Evolutionary conservation across 495 filamentous ascomycete species (phyloP), one percentile per base, ranked within the genome.

Genomic region (Hamigera avellanea): DNA sequence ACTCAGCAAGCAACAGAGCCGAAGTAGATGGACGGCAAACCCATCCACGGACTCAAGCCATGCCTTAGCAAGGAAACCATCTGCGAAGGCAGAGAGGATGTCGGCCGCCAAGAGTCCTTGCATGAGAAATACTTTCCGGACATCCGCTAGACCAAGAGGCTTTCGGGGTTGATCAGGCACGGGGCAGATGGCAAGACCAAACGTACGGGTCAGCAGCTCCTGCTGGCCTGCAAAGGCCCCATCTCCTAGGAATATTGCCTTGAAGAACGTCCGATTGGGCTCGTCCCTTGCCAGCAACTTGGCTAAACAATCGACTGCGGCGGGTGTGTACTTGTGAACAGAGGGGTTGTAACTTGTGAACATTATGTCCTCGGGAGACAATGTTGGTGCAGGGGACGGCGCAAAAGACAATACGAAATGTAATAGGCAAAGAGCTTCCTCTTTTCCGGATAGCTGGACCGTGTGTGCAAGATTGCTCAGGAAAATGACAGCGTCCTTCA

Each of bases 231-330:
- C 21, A 23, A 9, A 23, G 6, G 75, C 55, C 10, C 72, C 66
- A 42, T 95, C 86, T 4, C 77, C 69, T 12, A 75, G 67, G 50
- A 95, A 93, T 19, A 95, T 82, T 23, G 77, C 61, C 38, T 75
- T 75, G 67, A 85, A 95, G 41, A 79, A 79, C 3, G 75, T 78
- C 36, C 91, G 68, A 48, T 96, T 98, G 1, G 91, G 88, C 39
- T 95, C 88, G 54, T 95, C 91, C 32, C 88, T 75, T 1, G 89
- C 89, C 17, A 98, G 71, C 9, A 98, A 67, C 52, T 96, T 96
- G 9, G 91, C 91, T 3, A 96, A 66, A 39, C 78, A 78, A 57
- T 98, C 91, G 14, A 94, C 74, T 8, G 91, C 91, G 19, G 82
- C 72, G 0, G 91, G 87, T 1, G 93, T 81, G 53, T 93, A 95